Percentiles rank a stretch among this genome's conserved stretches.
Evolutionary conservation across 1,284 basidiomycete genomes (phyloP).

Genomic region (Melampsora americana): DNA sequence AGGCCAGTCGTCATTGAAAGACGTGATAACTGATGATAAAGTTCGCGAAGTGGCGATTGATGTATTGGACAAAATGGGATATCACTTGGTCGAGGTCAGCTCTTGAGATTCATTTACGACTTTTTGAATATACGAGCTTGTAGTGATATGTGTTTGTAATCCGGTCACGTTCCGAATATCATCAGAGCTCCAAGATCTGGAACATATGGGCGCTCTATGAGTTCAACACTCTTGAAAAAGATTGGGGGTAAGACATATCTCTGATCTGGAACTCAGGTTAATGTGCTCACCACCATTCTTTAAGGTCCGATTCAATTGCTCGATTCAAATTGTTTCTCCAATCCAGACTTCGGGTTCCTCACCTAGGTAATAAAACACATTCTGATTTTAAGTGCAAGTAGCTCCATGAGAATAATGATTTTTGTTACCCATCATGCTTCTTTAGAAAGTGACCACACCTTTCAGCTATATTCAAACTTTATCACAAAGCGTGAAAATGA

Average conservation of each 20-base stretch:
- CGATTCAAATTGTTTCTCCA: slow-evolving; percentile 31
- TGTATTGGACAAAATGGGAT: slow-evolving; percentile 39
- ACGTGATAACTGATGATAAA: slow-evolving; percentile 29
- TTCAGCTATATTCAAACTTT: slow-evolving; percentile 37
- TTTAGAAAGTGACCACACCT: slow-evolving; percentile 33
- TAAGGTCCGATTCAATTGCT: slow-evolving; percentile 15
- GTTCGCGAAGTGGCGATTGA: slow-evolving; percentile 34
- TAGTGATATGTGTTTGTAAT: not conserved
- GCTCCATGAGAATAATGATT: not conserved
- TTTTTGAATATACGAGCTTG: not conserved
- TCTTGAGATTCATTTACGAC: not conserved
- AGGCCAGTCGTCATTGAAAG: slow-evolving; percentile 17
- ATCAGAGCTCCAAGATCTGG: slow-evolving; percentile 41
- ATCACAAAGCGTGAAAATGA: slow-evolving; percentile 40
- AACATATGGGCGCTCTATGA: slow-evolving; percentile 41
- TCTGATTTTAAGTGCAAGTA: not conserved
- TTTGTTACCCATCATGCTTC: not conserved
- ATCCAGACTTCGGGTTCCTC: slow-evolving; percentile 41
- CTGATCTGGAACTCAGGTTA: not conserved
- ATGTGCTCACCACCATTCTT: not conserved
- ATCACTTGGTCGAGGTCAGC: slow-evolving; percentile 41
- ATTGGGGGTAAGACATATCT: slow-evolving; percentile 26
- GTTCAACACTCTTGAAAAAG: slow-evolving; percentile 11
- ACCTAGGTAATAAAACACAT: slow-evolving; percentile 19
- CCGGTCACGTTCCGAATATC: not conserved